Evolutionary conservation across 2,329 filamentous ascomycete genomes (phyloP), one percentile per base, ranked within the genome.

Genomic region (Penicillium fuscoglaucum): DNA sequence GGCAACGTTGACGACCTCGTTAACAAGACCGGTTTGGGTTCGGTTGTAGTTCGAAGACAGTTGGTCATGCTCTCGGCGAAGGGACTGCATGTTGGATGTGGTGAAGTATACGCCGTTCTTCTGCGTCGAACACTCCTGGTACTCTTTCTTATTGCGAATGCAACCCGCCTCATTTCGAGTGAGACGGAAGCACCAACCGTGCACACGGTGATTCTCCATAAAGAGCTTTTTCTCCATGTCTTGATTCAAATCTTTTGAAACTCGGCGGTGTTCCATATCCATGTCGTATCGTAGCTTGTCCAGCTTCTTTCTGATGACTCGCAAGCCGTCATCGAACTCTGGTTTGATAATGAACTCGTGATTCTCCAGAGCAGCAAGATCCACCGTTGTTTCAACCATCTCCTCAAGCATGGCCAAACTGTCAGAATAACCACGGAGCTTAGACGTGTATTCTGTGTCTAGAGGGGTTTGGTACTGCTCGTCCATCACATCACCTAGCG

Each of bases 41-140:
- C 92, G 87, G 76, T 96, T 96, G 80, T 99, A 99, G 71, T 91
- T 96, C 61, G 92, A 88, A 0, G 91, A 96, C 0, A 97, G 83
- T 74, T 98, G 93, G 70, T 99, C 93, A 66, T 96, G 92, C 69
- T 99, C 93, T 53, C 93, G 86, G 33, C 95, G 89, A 68, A 93
- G 85, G 28, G 87, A 83, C 70, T 92, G 89, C 67, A 99, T 82
- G 33, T 84, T 87, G 54, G 86, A 87, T 4, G 95, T 99, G 1
- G 95, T 98, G 76, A 99, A 99, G 79, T 95, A 99, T 55, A 98
- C 95, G 44, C 95, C 95, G 73, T 97, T 99, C 83, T 99, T 99
- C 77, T 98, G 95, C 0, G 96, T 99, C 0, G 93, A 96, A 74
- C 92, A 96, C 75, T 99, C 95, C 69, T 93, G 89, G 69, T 98